Conservation (phyloP, 106 monocot genomes). For the Amphibolis antarctica region DNA sequence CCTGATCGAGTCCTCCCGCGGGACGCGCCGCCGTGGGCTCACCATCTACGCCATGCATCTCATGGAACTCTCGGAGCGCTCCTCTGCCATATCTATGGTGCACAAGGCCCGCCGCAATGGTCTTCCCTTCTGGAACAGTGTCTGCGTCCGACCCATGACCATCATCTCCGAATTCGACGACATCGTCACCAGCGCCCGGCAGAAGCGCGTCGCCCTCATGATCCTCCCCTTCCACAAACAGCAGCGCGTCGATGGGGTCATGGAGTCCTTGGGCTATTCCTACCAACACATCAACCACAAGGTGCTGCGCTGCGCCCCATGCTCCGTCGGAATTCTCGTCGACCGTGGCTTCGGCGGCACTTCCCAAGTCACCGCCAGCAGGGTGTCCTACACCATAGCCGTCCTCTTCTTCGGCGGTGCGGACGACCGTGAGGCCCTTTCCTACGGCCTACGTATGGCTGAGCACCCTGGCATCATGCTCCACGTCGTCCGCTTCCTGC, state of each 20-base stretch:
- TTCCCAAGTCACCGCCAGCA: constrained; percentile 6
- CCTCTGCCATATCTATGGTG: constrained; percentile 28
- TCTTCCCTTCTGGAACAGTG: constrained; percentile 26
- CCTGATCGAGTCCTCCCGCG: constrained; percentile 24
- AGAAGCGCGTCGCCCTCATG: constrained; percentile 18
- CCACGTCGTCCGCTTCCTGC: background rate
- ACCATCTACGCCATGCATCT: constrained; percentile 32
- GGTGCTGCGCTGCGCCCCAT: constrained; percentile 15
- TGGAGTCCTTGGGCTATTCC: constrained; percentile 14
- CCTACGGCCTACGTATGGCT: constrained; percentile 7
- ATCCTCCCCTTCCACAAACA: constrained; percentile 21
- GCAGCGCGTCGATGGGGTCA: constrained; percentile 9
- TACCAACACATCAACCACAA: constrained; percentile 12
- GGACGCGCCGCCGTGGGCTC: constrained; percentile 14
- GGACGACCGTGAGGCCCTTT: constrained; percentile 12
- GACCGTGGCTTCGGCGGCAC: constrained; percentile 19
- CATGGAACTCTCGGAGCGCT: constrained; percentile 26
- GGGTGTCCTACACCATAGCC: constrained; percentile 9
- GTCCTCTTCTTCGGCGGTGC: constrained; percentile 17
- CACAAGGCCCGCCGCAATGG: constrained; percentile 26
- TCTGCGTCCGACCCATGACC: constrained; percentile 26
- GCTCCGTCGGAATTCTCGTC: constrained; percentile 17
- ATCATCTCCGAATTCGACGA: constrained; percentile 27
- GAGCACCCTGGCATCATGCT: constrained; percentile 16
- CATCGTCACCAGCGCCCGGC: constrained; percentile 27